Percentiles rank a stretch among this genome's conserved stretches.
Evolutionary conservation across 1,284 basidiomycete species (phyloP).

Genomic region (Schizophyllum amplum): DNA sequence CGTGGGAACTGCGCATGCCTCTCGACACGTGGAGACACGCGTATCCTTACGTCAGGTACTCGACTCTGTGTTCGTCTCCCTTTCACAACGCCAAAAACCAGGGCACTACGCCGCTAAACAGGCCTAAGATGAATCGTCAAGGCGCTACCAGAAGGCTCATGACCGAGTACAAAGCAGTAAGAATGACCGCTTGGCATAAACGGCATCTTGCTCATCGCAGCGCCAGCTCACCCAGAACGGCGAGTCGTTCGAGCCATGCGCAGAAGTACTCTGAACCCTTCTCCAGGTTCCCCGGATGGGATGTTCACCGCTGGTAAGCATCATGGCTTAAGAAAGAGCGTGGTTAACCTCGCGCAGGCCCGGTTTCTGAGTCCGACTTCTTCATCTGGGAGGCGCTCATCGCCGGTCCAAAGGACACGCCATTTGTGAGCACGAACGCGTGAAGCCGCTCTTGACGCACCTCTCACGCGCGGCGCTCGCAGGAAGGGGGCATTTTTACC

Average conservation of each 20-base stretch:
- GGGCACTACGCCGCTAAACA: background rate
- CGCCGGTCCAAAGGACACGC: slow-evolving; percentile 93
- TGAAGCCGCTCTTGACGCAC: background rate
- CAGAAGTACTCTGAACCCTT: background rate
- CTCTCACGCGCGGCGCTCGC: background rate
- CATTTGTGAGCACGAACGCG: slow-evolving; percentile 60
- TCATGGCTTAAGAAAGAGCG: slow-evolving; percentile 1
- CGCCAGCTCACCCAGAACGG: background rate
- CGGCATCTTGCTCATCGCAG: background rate
- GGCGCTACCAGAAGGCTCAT: slow-evolving; percentile 47
- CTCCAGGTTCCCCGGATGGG: slow-evolving; percentile 74
- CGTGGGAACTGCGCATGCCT: background rate
- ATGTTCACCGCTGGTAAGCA: slow-evolving; percentile 85
- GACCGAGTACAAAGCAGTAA: slow-evolving; percentile 64
- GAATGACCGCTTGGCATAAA: background rate
- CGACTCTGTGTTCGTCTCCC: background rate
- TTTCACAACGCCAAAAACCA: background rate
- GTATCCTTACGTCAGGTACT: background rate
- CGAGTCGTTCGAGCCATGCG: background rate
- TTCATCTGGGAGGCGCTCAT: slow-evolving; percentile 98
- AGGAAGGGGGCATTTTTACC: slow-evolving; percentile 96
- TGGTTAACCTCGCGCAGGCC: slow-evolving; percentile 40
- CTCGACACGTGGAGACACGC: background rate
- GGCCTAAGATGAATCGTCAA: background rate
- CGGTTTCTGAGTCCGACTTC: slow-evolving; percentile 91